A percentile compares a stretch with the other conserved stretches of the same genome.
Conservation (phyloP, 192 early-diverging fungal genomes). For the Kappamyces sp. region DNA sequence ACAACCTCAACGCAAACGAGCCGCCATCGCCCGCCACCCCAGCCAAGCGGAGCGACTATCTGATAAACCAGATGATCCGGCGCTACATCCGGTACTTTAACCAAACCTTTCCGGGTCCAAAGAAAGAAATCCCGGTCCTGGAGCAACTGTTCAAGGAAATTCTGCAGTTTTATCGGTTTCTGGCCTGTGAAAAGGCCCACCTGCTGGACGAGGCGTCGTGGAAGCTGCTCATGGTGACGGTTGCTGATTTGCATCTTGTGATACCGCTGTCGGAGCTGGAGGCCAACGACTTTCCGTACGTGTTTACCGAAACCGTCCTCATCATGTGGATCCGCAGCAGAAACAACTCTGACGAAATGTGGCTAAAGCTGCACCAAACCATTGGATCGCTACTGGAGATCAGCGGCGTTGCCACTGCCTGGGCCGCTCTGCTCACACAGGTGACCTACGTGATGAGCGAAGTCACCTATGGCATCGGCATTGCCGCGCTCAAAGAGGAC, state of each 20-base stretch:
- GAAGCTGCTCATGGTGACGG: conserved; percentile 46
- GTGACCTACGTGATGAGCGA: background rate
- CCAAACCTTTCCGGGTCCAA: background rate
- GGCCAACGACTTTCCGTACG: conserved; percentile 58
- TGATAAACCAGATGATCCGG: conserved; percentile 52
- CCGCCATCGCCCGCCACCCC: background rate
- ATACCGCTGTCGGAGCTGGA: conserved; percentile 25
- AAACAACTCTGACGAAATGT: conserved; percentile 40
- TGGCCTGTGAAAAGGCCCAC: conserved; percentile 32
- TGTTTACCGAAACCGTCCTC: conserved; percentile 65
- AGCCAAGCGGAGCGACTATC: background rate
- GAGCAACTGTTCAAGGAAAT: conserved; percentile 61
- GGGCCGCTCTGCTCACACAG: background rate
- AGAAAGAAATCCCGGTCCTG: conserved; percentile 14
- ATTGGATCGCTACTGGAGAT: conserved; percentile 18
- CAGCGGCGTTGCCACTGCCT: background rate
- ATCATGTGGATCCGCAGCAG: conserved; percentile 59
- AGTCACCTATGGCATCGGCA: background rate
- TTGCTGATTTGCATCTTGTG: conserved; percentile 60
- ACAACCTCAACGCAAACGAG: background rate
- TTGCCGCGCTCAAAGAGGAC: background rate
- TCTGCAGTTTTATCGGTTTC: conserved; percentile 56
- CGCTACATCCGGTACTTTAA: conserved; percentile 60
- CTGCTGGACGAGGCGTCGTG: conserved; percentile 29
- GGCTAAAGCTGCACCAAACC: conserved; percentile 48